Evolutionary conservation across 345 rosid genomes (phyloP), one percentile per base, ranked within the genome.

Genomic region (Populus pruinosa): DNA sequence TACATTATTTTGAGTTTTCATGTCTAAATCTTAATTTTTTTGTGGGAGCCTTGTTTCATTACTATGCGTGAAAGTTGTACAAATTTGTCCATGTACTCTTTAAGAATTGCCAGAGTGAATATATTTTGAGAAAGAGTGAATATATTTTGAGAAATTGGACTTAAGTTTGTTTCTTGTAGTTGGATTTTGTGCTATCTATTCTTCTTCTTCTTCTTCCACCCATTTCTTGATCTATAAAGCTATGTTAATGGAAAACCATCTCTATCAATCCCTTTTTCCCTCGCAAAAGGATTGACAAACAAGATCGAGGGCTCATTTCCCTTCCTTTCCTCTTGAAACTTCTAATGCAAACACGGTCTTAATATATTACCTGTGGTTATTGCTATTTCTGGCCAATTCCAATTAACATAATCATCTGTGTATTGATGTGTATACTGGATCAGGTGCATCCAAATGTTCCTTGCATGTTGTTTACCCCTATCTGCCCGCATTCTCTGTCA

Each of bases 401-500:
- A 23, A 62, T 5, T 12, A 23, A 66, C 18, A 8, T 31, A 67
- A 25, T 27, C 27, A 50, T 73, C 64, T 35, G 29, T 68, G 16
- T 77, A 68, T 18, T 56, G 10, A 0, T 63, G 63, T 73, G 21
- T 33, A 43, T 70, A 62, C 74, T 55, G 82, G 80, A 64, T 87
- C 90, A 96, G 99, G 98, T 96, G 81, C 99, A 96, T 90, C 99
- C 99, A 74, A 96, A 93, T 78, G 98, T 96, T 87, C 98, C 99
- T 55, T 96, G 99, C 84, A 96, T 96, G 98, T 78, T 96, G 72
- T 96, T 96, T 64, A 96, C 98, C 14, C 99, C 99, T 68, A 96
- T 93, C 88, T 96, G 98, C 69, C 99, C 99, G 0, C 98, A 96
- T 82, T 96, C 99, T 47, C 92, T 96, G 75, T 96, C 99, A 36